Base-by-base conservation (phyloP, 225 moss, liverwort and hornwort genomes). In the Sphagnum contortum region DNA sequence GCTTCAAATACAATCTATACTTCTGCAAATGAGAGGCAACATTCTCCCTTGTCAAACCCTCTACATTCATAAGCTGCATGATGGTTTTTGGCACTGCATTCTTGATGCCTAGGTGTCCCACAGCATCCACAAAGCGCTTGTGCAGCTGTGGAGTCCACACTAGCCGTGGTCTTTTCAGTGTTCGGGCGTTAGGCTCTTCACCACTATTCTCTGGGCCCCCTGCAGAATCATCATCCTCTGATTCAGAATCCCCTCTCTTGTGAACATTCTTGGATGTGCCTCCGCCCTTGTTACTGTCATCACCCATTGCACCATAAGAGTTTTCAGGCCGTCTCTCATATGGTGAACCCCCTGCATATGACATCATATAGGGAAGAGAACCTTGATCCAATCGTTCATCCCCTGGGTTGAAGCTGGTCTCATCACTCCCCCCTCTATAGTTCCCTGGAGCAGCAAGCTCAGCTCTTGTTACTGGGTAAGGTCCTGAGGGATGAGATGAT, bases 51-150 rank as follows among this genome's bases (percentile, higher is more conserved):
- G 87, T 87, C 75, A 96, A 71, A 3, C 95, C 95, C 62, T 96
- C 95, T 61, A 96, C 95, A 60, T 92, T 96, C 95, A 96, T 96
- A 64, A 96, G 84, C 82, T 96, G 92, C 95, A 96, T 96, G 63
- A 96, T 96, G 2, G 92, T 90, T 74, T 96, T 96, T 0, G 92
- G 92, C 11, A 96, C 92, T 1, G 90, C 95, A 50, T 92, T 96
- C 80, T 92, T 92, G 3, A 96, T 88, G 7, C 90, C 95, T 48
- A 96, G 56, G 60, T 92, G 95, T 3, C 95, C 95, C 4, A 92
- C 95, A 0, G 92, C 90, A 69, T 96, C 95, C 50, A 96, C 95
- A 61, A 96, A 92, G 48, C 92, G 79, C 58, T 96, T 90, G 61
- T 96, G 95, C 66, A 96, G 71, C 77, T 92, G 90, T 4, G 95